phyloP scores from a whole-genome alignment of 2,329 filamentous ascomycete species.

The Colletotrichum sp. region DNA sequence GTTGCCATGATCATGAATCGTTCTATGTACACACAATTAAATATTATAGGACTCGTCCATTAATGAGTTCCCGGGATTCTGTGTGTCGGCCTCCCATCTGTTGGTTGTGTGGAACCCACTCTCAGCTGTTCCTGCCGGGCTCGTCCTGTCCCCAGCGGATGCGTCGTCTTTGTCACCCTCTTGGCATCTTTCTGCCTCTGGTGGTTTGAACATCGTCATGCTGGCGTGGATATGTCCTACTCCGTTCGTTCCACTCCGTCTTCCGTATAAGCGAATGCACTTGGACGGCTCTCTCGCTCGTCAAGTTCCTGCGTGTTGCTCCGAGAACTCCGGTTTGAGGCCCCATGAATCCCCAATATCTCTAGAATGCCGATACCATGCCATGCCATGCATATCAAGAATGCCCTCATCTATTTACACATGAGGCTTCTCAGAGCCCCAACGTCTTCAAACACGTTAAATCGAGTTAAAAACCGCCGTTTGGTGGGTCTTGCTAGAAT shows the following conservation, averaged over 20 bases:
- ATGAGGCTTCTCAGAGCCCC: constrained; percentile 37
- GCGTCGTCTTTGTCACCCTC: constrained; percentile 23
- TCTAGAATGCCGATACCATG: constrained; percentile 56
- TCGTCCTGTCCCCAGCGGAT: constrained; percentile 10
- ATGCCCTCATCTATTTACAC: constrained; percentile 55
- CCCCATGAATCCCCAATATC: constrained; percentile 43
- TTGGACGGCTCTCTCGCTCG: constrained; percentile 27
- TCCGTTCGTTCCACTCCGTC: constrained; percentile 20
- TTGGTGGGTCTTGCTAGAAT: constrained; percentile 22
- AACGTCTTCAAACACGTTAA: constrained; percentile 27
- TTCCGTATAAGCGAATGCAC: constrained; percentile 49
- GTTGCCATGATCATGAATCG: constrained; percentile 22
- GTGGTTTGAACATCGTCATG: constrained; percentile 11
- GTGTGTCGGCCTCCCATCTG: constrained; percentile 15
- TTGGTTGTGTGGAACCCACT: not conserved
- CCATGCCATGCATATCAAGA: constrained; percentile 55
- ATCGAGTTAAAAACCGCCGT: constrained; percentile 23
- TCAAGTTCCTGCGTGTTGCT: constrained; percentile 42
- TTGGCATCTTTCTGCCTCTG: constrained; percentile 20
- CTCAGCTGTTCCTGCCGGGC: constrained; percentile 16
- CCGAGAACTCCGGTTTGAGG: constrained; percentile 49
- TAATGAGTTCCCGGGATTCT: constrained; percentile 20
- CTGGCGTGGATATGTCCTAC: constrained; percentile 17
- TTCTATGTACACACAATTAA: constrained; percentile 35
- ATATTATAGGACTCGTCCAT: constrained; percentile 29